Evolutionary conservation across 495 filamentous ascomycete genomes (phyloP), one percentile per base, ranked within the genome.

Genomic region (Tuber umbilicatum): DNA sequence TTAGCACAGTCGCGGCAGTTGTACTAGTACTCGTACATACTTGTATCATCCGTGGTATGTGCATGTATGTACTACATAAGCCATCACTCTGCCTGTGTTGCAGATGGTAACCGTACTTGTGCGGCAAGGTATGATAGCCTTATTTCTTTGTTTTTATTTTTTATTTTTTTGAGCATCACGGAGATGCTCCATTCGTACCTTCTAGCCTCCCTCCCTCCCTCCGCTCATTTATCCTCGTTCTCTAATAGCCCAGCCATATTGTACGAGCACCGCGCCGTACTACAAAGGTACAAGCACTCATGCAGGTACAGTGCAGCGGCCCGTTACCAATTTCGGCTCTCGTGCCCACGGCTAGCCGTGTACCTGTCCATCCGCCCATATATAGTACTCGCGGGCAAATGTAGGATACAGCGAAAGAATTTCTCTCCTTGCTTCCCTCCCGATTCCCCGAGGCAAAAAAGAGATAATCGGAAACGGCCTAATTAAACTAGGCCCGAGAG

Each of bases 261-360:
- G 47, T 74, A 37, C n/a, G n/a, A n/a, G n/a, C 9, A 40, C 67
- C 39, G 67, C 69, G 37, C 31, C 35, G 47, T 70, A 27, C 21
- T 27, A 31, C 38, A 71, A 71, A 43, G 38, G 39, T 68, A 70
- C 64, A 78, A 40, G 41, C 67, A 69, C 76, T 73, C 64, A 78
- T 78, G 77, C 77, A 77, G 75, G 76, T 77, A 77, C 50, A 27
- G 9, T n/a, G n/a, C 74, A 78, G 73, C 55, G 71, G 69, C 75
- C 69, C 47, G 43, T 74, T 42, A 75, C 71, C 55, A 50, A 76
- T 72, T 43, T 72, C 50, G 47, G 21, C 27, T 55, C 31, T 41
- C 71, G 70, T 76, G 70, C 37, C 64, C 39, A 70, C 43, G 60
- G 69, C 43, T 50, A 69, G 45, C 68, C 38, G 69, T 43, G 12